These are phyloP conservation scores for Penicillium egyptiacum DNA, from an alignment of 495 filamentous ascomycete genomes.

Conservation along the genomic window DNA sequence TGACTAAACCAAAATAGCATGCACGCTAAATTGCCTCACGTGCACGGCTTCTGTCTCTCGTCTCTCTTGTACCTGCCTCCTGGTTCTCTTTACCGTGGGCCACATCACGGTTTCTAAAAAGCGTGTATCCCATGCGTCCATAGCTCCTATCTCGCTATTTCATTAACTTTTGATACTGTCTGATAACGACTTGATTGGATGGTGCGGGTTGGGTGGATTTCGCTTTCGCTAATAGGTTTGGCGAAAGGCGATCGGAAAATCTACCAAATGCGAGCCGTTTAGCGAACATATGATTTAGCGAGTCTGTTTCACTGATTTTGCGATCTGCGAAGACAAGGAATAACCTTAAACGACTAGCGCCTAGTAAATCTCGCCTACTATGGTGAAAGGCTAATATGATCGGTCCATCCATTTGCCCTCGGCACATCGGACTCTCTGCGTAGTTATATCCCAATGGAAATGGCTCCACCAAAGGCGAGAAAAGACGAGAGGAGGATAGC, in stretches of 20 bases:
- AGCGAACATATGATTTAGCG: neutral
- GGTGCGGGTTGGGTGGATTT: neutral
- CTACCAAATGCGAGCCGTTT: neutral
- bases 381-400: neutral
- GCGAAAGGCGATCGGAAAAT: neutral
- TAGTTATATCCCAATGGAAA: neutral
- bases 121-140: too few relatives aligned
- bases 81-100: too few relatives aligned
- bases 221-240: neutral
- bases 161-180: too few relatives aligned
- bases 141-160: too few relatives aligned
- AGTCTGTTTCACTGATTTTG: too few relatives aligned
- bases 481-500: neutral
- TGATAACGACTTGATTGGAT: too few relatives aligned
- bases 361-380: too few relatives aligned
- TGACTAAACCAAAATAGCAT: too few relatives aligned
- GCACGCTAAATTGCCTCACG: too few relatives aligned
- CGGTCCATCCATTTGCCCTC: neutral
- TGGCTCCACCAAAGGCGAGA: neutral
- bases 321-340: neutral
- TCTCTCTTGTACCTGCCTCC: too few relatives aligned
- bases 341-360: neutral
- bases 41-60: too few relatives aligned
- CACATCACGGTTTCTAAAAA: too few relatives aligned
- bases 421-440: neutral